Conservation (phyloP, 176 grass and related monocot species). For the Neostapfia colusana region DNA sequence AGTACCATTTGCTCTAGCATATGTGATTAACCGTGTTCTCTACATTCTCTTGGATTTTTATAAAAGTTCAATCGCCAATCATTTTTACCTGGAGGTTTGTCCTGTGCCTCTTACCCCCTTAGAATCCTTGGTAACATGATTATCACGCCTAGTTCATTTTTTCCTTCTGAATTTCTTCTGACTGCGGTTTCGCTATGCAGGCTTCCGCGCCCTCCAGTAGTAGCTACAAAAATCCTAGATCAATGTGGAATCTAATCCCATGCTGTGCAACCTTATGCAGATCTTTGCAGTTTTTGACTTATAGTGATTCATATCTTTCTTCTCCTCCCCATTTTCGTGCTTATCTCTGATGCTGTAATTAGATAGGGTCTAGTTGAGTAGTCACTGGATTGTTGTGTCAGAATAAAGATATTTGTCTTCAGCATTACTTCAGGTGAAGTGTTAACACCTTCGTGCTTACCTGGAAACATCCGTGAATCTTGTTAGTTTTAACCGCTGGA, state of each 20-base stretch:
- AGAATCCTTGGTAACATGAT: slow-evolving; percentile 5
- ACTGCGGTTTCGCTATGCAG: slow-evolving; percentile 30
- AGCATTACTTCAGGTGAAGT: background rate
- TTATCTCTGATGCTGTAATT: slow-evolving; percentile 48
- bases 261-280: slow-evolving; percentile 47
- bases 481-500: background rate
- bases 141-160: background rate
- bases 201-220: slow-evolving; percentile 25
- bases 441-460: background rate
- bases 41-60: slow-evolving; percentile 32
- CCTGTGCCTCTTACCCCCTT: background rate
- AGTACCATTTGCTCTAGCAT: slow-evolving; percentile 43
- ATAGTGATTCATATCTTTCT: slow-evolving; percentile 22
- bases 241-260: slow-evolving; percentile 4
- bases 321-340: background rate
- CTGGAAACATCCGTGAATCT: background rate
- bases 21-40: slow-evolving; percentile 42
- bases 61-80: slow-evolving; percentile 10
- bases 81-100: slow-evolving; percentile 47
- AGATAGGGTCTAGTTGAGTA: slow-evolving; percentile 32
- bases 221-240: slow-evolving; percentile 24
- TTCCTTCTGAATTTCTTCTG: slow-evolving; percentile 16
- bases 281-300: slow-evolving; percentile 20
- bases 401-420: slow-evolving; percentile 35
- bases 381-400: slow-evolving; percentile 17